Percentiles rank a stretch among this genome's conserved stretches.
These are phyloP conservation scores for Trichoderma atroviride DNA, from an alignment of 2,329 filamentous ascomycete genomes.

Conservation along the genomic window DNA sequence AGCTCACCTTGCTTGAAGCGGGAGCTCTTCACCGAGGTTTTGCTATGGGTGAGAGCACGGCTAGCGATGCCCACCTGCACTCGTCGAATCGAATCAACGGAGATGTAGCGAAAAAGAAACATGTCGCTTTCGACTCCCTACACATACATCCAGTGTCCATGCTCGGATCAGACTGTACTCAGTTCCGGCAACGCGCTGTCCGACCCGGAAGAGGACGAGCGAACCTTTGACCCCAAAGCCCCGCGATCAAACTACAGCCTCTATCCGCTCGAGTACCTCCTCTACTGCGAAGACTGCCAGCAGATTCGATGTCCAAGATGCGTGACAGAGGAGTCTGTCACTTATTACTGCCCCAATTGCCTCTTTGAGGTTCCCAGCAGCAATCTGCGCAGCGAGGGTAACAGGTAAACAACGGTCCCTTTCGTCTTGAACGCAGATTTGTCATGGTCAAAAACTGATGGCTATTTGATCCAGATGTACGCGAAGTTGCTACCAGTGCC, in stretches of 20 bases:
- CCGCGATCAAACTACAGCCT: constrained; percentile 87
- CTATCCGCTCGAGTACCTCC: constrained; percentile 87
- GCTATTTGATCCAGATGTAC: constrained; percentile 65
- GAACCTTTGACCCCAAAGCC: constrained; percentile 82
- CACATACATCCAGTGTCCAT: constrained; percentile 69
- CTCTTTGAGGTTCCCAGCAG: constrained; percentile 95
- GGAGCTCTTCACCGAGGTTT: constrained; percentile 16
- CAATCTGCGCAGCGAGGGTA: constrained; percentile 88
- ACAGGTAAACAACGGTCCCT: constrained; percentile 63
- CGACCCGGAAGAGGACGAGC: constrained; percentile 63
- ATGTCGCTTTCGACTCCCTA: constrained; percentile 62
- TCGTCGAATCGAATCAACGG: background rate
- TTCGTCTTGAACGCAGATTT: background rate
- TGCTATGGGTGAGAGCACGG: background rate
- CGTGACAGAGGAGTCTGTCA: constrained; percentile 89
- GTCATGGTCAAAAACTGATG: constrained; percentile 7
- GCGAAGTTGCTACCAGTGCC: constrained; percentile 93
- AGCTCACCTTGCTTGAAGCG: constrained; percentile 5
- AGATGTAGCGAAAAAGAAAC: constrained; percentile 28
- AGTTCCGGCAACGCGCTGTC: constrained; percentile 40
- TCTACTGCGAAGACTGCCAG: constrained; percentile 97
- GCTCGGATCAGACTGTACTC: constrained; percentile 51
- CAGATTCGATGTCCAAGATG: constrained; percentile 93
- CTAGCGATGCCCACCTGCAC: background rate
- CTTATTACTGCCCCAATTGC: constrained; percentile 93